Evolutionary conservation across 2,329 filamentous ascomycete species (phyloP), one percentile per base, ranked within the genome.

Genomic region (Xylaria hypoxylon): DNA sequence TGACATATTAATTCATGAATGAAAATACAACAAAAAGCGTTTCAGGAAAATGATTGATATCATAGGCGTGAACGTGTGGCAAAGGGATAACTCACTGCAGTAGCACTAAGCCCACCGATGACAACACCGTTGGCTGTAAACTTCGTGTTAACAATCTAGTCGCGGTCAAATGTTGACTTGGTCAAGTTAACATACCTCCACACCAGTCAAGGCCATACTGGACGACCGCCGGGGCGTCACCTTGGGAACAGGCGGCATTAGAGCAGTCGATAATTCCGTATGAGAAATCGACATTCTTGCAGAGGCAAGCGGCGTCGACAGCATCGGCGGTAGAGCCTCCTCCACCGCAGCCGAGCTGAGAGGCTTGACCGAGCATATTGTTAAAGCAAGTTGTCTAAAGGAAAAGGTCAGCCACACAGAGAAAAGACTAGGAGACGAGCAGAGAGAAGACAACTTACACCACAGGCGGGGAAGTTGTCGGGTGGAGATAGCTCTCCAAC

Each of bases 351-450:
- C 81, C 80, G 40, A 88, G 81, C 59, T 80, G 75, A 38, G 69
- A 35, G 52, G 80, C 80, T 78, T 84, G 80, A 64, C 60, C 72
- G n/a, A 83, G 70, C 85, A 89, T 87, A 79, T 85, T 84, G 73
- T 73, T 76, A 69, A 82, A 79, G 71, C 86, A 88, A 45, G 73
- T 78, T 73, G 77, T 78, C 85, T 88, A 61, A 3, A 17, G 6
- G 22, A 15, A 59, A 11, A 22, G 22, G 48, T 70, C 19, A 69
- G 59, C 17, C 7, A 15, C 11, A 17, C 6, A 38, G 3, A 10
- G 24, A 44, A 31, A 40, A 22, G 24, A 13, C 3, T 31, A 13
- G 13, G 10, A 28, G 19, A 17, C 65, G 11, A 52, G 35, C 11
- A 61, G 42, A 59, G 33, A 28, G 28, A 55, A 22, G 19, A 6